phyloP scores from a whole-genome alignment of 164 flowering plant species.

The Stephania cephalantha region DNA sequence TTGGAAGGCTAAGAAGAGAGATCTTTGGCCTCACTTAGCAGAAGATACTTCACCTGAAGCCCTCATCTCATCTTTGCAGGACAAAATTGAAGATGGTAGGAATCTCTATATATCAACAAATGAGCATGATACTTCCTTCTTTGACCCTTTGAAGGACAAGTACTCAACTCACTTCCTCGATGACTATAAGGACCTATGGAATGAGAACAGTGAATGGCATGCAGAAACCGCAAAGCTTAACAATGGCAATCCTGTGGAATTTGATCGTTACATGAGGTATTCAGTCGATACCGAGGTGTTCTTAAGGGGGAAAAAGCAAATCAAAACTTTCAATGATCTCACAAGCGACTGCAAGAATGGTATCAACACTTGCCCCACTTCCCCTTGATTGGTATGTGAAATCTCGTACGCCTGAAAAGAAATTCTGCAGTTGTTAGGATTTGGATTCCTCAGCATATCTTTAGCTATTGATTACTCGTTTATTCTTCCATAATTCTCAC shows the following conservation, averaged over 20 bases:
- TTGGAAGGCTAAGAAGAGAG: constrained; percentile 57
- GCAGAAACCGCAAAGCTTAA: constrained; percentile 62
- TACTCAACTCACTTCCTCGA: constrained; percentile 68
- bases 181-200: constrained; percentile 82
- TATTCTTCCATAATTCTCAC: not conserved
- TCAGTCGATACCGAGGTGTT: constrained; percentile 87
- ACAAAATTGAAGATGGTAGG: constrained; percentile 78
- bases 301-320: constrained; percentile 82
- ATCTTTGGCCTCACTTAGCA: constrained; percentile 31
- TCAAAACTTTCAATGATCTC: constrained; percentile 90
- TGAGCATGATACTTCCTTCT: constrained; percentile 63
- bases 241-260: constrained; percentile 65
- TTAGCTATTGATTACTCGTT: not conserved
- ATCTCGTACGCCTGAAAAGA: not conserved
- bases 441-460: not conserved
- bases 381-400: constrained; percentile 5
- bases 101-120: constrained; percentile 69
- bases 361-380: constrained; percentile 8
- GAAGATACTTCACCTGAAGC: constrained; percentile 65
- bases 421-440: not conserved
- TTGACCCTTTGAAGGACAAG: constrained; percentile 81
- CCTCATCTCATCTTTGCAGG: constrained; percentile 53
- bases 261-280: constrained; percentile 87
- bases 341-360: constrained; percentile 42
- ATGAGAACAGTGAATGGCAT: constrained; percentile 78